Base-by-base conservation (phyloP, 1,139 yeast species). In the Ogataea hybrid region DNA sequence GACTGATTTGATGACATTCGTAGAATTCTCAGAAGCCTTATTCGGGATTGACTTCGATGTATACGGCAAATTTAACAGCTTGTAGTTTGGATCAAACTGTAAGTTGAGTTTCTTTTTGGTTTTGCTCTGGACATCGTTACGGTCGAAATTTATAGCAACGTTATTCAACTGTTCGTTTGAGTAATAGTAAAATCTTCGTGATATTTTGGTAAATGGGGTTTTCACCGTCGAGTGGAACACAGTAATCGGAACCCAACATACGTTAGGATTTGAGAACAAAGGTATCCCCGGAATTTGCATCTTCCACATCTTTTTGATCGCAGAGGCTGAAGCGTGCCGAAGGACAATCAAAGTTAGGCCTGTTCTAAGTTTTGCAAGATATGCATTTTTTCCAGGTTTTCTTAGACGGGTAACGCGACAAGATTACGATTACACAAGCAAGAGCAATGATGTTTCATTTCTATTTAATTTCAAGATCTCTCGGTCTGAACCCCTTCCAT, bases 41-140 rank as follows among this genome's bases (percentile, higher is more conserved):
- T 42, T 35, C 2, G 47, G 31, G 21, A 32, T 35, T 12, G 39
- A 18, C 28, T 31, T 33, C 18, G 37, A 32, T 9, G 44, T 25
- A 10, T 37, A 25, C 14, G 39, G 16, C 20, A 45, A 12, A 25
- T 39, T 37, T 20, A 42, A 17, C 12, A 47, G 36, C 39, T 53
- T 49, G 37, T 50, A 51, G 35, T 58, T 58, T 25, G 60, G 56
- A 23, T 48, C 48, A 28, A 58, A 58, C 29, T 51, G 57, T 28
- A 56, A 20, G 12, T 37, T 35, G 28, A 21, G 22, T 27, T 20
- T 38, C 6, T 27, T 17, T 17, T 17, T 15, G 17, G 25, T 11
- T 16, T 18, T 25, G 25, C 12, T n/a, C 11, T 18, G 12, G 2
- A 21, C 14, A n/a, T 40, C 27, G 25, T 14, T 28, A 8, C 41